phyloP scores from a whole-genome alignment of 805 yeast genomes.

The Candida incommunis region DNA sequence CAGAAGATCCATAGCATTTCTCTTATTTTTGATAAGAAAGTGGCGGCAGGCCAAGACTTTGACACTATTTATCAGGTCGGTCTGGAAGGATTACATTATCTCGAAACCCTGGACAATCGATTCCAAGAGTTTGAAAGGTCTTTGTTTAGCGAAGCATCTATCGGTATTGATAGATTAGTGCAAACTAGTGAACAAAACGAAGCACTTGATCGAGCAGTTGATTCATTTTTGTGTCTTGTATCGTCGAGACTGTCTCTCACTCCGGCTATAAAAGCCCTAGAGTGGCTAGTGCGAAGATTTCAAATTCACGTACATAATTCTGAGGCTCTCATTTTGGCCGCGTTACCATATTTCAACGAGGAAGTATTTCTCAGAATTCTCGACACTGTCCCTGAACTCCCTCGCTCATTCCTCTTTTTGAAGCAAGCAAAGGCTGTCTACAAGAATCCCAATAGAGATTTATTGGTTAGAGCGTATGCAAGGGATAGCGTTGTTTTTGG shows the following conservation, averaged over 20 bases:
- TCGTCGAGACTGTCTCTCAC: constrained; percentile 66
- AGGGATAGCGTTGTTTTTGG: constrained; percentile 55
- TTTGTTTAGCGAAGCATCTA: constrained; percentile 70
- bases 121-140: constrained; percentile 57
- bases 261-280: constrained; percentile 71
- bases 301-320: constrained; percentile 68
- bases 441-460: constrained; percentile 49
- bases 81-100: constrained; percentile 59
- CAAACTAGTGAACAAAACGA: constrained; percentile 66
- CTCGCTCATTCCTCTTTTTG: constrained; percentile 68
- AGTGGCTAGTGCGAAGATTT: constrained; percentile 91
- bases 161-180: constrained; percentile 66
- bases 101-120: constrained; percentile 58
- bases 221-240: constrained; percentile 55
- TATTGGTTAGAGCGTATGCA: constrained; percentile 55
- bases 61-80: constrained; percentile 65
- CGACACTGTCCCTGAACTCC: constrained; percentile 57
- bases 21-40: constrained; percentile 67
- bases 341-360: constrained; percentile 66
- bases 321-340: constrained; percentile 54
- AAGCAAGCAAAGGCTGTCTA: constrained; percentile 48
- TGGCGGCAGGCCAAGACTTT: constrained; percentile 90
- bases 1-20: constrained; percentile 83
- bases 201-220: constrained; percentile 62
- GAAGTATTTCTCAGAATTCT: constrained; percentile 65